Evolutionary conservation across 345 rosid genomes (phyloP).

Genomic region (Salix exigua): DNA sequence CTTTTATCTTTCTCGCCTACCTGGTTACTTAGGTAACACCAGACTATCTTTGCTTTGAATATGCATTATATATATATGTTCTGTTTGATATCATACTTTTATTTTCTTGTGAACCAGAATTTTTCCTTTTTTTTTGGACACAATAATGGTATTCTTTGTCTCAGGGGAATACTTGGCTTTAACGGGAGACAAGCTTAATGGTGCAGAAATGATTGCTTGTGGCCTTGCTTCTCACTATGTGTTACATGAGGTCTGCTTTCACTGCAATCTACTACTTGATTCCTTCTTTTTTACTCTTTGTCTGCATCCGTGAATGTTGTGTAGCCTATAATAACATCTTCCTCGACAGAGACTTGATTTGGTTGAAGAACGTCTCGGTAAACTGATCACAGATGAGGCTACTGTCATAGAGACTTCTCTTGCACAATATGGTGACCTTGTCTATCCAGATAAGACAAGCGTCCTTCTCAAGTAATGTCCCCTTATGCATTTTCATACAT

Average conservation of each 20-base stretch:
- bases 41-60: neutral
- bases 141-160: conserved; percentile 8
- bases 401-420: conserved; percentile 70
- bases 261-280: conserved; percentile 5
- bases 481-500: conserved; percentile 1
- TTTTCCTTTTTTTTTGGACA: neutral
- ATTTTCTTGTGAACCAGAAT: neutral
- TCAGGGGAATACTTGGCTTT: conserved; percentile 89
- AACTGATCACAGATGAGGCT: conserved; percentile 74
- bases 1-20: conserved; percentile 76
- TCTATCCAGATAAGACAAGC: conserved; percentile 62
- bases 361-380: conserved; percentile 80
- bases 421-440: conserved; percentile 82
- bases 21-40: conserved; percentile 69
- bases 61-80: neutral
- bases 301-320: neutral
- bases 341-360: conserved; percentile 57
- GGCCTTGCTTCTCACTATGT: conserved; percentile 90
- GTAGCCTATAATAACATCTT: conserved; percentile 13
- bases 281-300: conserved; percentile 8
- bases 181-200: conserved; percentile 84
- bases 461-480: conserved; percentile 56
- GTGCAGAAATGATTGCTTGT: conserved; percentile 87
- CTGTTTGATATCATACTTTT: neutral
- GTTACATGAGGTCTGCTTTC: conserved; percentile 54